These are phyloP conservation scores for Calendula officinalis DNA, from an alignment of 129 eudicot genomes.

Conservation along the genomic window DNA sequence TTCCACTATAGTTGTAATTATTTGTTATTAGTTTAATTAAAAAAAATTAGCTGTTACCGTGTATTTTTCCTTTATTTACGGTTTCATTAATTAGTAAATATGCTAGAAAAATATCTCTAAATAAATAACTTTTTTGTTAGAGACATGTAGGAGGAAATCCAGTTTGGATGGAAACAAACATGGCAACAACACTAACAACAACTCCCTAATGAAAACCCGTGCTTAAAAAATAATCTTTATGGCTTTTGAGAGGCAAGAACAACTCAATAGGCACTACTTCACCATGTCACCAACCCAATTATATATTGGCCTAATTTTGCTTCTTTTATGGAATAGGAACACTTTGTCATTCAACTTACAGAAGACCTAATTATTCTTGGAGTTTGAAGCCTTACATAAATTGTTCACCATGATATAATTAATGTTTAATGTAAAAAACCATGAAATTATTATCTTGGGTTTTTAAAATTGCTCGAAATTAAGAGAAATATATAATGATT, in stretches of 20 bases:
- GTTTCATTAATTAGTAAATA: too few species aligned
- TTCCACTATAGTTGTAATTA: too few species aligned
- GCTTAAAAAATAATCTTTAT: slow-evolving; percentile 24
- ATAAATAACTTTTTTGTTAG: neutral
- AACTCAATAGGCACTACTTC: slow-evolving; percentile 53
- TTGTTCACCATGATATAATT: slow-evolving; percentile 4
- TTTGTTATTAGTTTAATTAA: too few species aligned
- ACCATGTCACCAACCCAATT: slow-evolving; percentile 21
- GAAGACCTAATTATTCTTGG: slow-evolving; percentile 15
- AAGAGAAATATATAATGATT: too few species aligned
- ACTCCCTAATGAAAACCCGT: slow-evolving; percentile 46
- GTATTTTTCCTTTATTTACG: too few species aligned
- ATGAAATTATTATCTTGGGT: neutral
- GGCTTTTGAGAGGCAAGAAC: slow-evolving; percentile 46
- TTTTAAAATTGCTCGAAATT: too few species aligned
- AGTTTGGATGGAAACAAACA: slow-evolving; percentile 50
- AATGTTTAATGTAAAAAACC: neutral
- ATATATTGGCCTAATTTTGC: slow-evolving; percentile 29
- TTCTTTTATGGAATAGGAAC: slow-evolving; percentile 52
- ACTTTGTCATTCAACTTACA: slow-evolving; percentile 23
- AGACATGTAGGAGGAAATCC: slow-evolving; percentile 54
- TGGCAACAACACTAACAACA: slow-evolving; percentile 55
- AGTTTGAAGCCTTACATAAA: slow-evolving; percentile 15
- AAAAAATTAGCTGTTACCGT: too few species aligned
- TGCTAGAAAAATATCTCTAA: too few species aligned